A percentile compares a stretch with the other conserved stretches of the same genome.
Evolutionary conservation across 192 early-diverging fungal species (phyloP).

Genomic region (Rhizoclosmatium sp.): DNA sequence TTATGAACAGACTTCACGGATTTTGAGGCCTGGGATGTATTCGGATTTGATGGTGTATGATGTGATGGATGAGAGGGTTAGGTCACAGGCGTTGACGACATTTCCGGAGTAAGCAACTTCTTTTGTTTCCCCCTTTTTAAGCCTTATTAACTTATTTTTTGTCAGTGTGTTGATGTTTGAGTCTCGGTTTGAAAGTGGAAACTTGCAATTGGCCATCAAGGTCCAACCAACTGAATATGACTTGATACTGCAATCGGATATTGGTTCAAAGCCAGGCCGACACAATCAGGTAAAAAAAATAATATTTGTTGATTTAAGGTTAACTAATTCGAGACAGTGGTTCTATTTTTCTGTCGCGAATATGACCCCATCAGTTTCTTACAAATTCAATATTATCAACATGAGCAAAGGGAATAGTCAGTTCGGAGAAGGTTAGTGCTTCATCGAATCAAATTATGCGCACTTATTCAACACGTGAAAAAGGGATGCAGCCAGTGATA

Average conservation of each 20-base stretch:
- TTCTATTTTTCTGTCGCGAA: constrained; percentile 59
- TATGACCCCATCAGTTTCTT: constrained; percentile 41
- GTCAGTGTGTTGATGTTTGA: constrained; percentile 55
- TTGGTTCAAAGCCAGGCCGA: constrained; percentile 53
- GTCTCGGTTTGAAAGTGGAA: constrained; percentile 65
- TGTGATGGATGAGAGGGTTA: constrained; percentile 52
- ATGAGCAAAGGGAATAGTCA: constrained; percentile 61
- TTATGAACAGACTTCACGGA: constrained; percentile 59
- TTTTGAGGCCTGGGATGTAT: constrained; percentile 42
- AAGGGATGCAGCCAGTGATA: constrained; percentile 67
- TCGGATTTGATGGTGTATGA: constrained; percentile 52
- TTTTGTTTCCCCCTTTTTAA: background rate
- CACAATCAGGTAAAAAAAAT: constrained; percentile 60
- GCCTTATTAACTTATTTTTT: background rate
- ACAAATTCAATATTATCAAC: constrained; percentile 65
- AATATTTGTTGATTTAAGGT: constrained; percentile 11
- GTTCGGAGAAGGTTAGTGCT: constrained; percentile 54
- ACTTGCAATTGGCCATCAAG: constrained; percentile 61
- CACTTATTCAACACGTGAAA: too few species aligned
- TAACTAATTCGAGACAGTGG: constrained; percentile 49
- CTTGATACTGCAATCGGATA: constrained; percentile 59
- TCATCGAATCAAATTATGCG: background rate
- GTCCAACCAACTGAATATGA: constrained; percentile 57
- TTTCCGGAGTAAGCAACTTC: constrained; percentile 24
- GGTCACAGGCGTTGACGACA: background rate